These are phyloP conservation scores for Musa troglodytarum DNA, from an alignment of 176 grass and related monocot species.

Conservation along the genomic window DNA sequence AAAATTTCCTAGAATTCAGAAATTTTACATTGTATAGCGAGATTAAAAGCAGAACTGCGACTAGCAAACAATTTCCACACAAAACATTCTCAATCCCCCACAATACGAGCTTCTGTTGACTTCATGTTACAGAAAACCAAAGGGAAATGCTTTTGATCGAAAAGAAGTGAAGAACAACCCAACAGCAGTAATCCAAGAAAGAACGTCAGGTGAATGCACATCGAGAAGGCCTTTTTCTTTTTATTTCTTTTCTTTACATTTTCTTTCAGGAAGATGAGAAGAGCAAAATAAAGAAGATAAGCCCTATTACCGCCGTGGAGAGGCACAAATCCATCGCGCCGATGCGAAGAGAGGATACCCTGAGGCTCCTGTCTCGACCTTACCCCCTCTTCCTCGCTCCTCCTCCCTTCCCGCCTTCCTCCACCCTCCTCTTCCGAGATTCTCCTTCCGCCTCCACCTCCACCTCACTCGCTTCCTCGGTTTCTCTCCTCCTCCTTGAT, in stretches of 20 bases:
- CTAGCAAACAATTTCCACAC: too few species aligned
- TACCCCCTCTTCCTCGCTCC: background rate
- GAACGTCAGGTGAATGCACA: background rate
- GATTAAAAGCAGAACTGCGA: too few species aligned
- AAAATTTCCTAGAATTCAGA: too few species aligned
- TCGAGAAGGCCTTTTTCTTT: background rate
- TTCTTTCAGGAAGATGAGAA: background rate
- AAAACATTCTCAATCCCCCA: too few species aligned
- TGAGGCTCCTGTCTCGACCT: background rate
- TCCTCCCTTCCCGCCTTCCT: background rate
- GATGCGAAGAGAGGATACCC: background rate
- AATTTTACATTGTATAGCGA: too few species aligned
- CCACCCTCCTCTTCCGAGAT: too few species aligned
- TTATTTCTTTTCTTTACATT: background rate
- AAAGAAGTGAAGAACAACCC: background rate
- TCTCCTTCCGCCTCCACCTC: too few species aligned
- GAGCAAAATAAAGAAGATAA: background rate
- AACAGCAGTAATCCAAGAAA: background rate
- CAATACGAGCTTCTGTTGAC: too few species aligned
- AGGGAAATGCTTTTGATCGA: background rate
- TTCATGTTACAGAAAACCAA: background rate
- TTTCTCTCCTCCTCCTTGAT: too few species aligned
- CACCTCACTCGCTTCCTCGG: too few species aligned
- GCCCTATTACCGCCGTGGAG: background rate
- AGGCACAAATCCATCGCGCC: background rate